These are phyloP conservation scores for Tripterygium wilfordii DNA, from an alignment of 177 flowering plant genomes.

Conservation along the genomic window DNA sequence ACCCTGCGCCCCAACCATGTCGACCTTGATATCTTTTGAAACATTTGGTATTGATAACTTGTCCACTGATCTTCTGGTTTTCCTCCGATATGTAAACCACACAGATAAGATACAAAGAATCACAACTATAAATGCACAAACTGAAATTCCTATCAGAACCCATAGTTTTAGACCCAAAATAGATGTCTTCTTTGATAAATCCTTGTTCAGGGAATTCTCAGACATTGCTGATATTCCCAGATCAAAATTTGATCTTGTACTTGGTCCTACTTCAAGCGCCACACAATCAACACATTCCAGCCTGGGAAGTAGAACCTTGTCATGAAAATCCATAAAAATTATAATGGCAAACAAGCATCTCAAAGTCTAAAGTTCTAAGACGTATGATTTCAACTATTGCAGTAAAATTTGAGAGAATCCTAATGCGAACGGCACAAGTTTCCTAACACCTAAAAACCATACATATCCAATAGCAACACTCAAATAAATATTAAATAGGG, in stretches of 20 bases:
- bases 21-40: conserved; percentile 67
- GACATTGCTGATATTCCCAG: conserved; percentile 26
- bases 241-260: conserved; percentile 1
- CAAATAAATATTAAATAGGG: no score
- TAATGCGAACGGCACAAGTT: no score
- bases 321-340: no score
- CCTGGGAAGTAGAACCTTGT: conserved; percentile 18
- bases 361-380: no score
- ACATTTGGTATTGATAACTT: conserved; percentile 48
- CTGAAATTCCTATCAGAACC: conserved; percentile 59
- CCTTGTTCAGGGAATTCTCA: conserved; percentile 29
- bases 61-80: conserved; percentile 37
- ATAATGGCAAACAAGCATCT: no score
- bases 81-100: conserved; percentile 52
- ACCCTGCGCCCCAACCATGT: conserved; percentile 47
- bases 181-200: conserved; percentile 40
- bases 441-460: no score
- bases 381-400: no score
- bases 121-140: conserved; percentile 52
- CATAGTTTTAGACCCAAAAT: conserved; percentile 51
- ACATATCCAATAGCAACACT: no score
- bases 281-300: conserved; percentile 15
- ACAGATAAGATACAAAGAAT: conserved; percentile 47
- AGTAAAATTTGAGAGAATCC: no score
- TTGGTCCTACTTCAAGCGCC: not conserved